Evolutionary conservation across 1,284 basidiomycete genomes (phyloP).

Genomic region (Trametes pubescens): DNA sequence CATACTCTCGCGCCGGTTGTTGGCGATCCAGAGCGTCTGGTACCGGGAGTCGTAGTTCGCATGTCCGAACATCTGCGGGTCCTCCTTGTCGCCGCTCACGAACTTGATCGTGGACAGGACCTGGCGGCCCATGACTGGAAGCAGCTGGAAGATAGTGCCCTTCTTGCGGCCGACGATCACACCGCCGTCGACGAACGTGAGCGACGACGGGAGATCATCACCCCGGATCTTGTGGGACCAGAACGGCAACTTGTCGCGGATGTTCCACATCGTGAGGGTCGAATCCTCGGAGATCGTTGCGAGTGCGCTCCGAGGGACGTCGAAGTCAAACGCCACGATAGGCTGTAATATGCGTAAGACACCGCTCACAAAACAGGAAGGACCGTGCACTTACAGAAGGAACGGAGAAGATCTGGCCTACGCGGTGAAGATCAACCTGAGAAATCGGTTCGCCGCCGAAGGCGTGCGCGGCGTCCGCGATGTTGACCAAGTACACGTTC

Average conservation of each 20-base stretch:
- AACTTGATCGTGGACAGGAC: constrained; percentile 84
- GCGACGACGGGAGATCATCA: constrained; percentile 78
- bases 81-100: constrained; percentile 69
- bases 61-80: constrained; percentile 85
- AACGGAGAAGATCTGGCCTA: constrained; percentile 70
- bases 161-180: constrained; percentile 82
- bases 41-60: constrained; percentile 82
- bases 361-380: background rate
- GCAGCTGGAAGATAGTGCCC: constrained; percentile 80
- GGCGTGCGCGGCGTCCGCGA: constrained; percentile 62
- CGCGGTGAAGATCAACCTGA: constrained; percentile 69
- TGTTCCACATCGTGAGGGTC: constrained; percentile 79
- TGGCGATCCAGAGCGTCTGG: constrained; percentile 85
- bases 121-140: constrained; percentile 71
- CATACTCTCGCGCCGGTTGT: constrained; percentile 82
- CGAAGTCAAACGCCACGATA: constrained; percentile 83
- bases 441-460: constrained; percentile 69
- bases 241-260: constrained; percentile 75
- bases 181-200: constrained; percentile 82
- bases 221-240: constrained; percentile 77
- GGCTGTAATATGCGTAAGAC: constrained; percentile 52
- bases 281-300: constrained; percentile 84
- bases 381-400: constrained; percentile 62
- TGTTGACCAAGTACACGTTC: constrained; percentile 76
- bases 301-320: constrained; percentile 73